These are phyloP conservation scores for Pythium volutum DNA, from an alignment of 352 stramenopile species.

Conservation along the genomic window DNA sequence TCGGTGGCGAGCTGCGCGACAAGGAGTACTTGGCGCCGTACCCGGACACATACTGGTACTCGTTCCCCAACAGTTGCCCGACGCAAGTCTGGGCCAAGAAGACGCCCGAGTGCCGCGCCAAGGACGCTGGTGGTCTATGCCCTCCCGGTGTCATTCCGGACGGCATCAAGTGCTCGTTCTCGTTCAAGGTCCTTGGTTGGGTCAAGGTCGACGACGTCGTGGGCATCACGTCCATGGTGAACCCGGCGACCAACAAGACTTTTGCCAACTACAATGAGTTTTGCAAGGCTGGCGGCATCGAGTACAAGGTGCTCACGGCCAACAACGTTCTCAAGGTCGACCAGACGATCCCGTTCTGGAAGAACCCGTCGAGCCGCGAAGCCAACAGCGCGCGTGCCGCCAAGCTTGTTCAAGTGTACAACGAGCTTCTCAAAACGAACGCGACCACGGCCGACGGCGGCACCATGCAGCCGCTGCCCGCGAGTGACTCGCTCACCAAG, in stretches of 20 bases:
- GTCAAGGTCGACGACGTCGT: slow-evolving; percentile 58
- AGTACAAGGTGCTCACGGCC: slow-evolving; percentile 55
- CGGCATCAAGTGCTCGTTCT: slow-evolving; percentile 61
- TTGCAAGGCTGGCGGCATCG: slow-evolving; percentile 40
- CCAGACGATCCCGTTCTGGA: slow-evolving; percentile 58
- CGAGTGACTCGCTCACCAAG: slow-evolving; percentile 33
- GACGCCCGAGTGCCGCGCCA: slow-evolving; percentile 36
- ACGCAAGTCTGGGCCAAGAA: slow-evolving; percentile 46
- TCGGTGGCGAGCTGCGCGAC: slow-evolving; percentile 42
- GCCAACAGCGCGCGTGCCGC: slow-evolving; percentile 48
- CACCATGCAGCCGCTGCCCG: slow-evolving; percentile 50
- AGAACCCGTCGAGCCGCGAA: slow-evolving; percentile 40
- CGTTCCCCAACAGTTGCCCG: slow-evolving; percentile 55
- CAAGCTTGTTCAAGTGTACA: slow-evolving; percentile 59
- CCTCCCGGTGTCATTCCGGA: slow-evolving; percentile 36
- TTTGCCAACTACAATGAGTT: slow-evolving; percentile 42
- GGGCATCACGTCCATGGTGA: slow-evolving; percentile 49
- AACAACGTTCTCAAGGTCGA: slow-evolving; percentile 33
- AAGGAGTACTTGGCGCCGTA: slow-evolving; percentile 54
- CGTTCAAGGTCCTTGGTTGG: slow-evolving; percentile 62
- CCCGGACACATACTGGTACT: slow-evolving; percentile 71
- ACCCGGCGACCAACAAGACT: slow-evolving; percentile 3
- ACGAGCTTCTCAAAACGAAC: too few species aligned
- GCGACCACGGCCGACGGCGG: slow-evolving; percentile 16
- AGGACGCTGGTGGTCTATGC: slow-evolving; percentile 37